Evolutionary conservation across 2,329 filamentous ascomycete species (phyloP), one percentile per base, ranked within the genome.

Genomic region (Pestalotiopsis sp.): DNA sequence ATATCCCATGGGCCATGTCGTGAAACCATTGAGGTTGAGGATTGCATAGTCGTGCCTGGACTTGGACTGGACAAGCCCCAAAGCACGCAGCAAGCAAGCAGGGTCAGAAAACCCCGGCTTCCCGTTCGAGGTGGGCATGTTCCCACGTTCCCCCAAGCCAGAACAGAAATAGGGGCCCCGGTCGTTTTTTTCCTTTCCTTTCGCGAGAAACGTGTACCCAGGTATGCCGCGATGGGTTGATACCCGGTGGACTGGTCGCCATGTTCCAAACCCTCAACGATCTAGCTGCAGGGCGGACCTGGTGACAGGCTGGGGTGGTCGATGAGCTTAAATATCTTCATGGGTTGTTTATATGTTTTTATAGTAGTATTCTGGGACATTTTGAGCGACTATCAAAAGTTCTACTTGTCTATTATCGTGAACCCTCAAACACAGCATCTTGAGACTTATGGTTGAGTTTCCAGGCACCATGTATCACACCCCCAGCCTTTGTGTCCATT

Each of bases 241-340:
- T 36, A 36, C 31, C 59, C 59, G 59, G 17, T n/a, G 31, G 31
- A 39, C 59, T 62, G 59, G 59, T 62, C 59, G 36, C 20, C 62
- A 49, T 17, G 36, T 56, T 52, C 45, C 25, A 49, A n/a, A 56
- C 14, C 39, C n/a, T 64, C 45, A 25, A 23, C 62, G 64, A 57
- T 66, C 45, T 58, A 31, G 64, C 64, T 27, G 27, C 41, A 66
- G 49, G 49, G 64, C 49, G 20, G 25, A 31, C 64, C 64, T 45
- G 58, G 64, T 57, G 62, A 49, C 41, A 45, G 39, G 49, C 38
- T 57, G 41, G 64, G 64, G 64, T 36, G 62, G 14, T 65, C 17
- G 27, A 36, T 36, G 31, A 49, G 64, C 45, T 57, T 57, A 66
- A 66, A 66, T 57, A 57, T 36, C 41, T 66, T 25, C 41, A 57